Base-by-base conservation (phyloP, 305 asterid species). In the Fraxinus velutina region DNA sequence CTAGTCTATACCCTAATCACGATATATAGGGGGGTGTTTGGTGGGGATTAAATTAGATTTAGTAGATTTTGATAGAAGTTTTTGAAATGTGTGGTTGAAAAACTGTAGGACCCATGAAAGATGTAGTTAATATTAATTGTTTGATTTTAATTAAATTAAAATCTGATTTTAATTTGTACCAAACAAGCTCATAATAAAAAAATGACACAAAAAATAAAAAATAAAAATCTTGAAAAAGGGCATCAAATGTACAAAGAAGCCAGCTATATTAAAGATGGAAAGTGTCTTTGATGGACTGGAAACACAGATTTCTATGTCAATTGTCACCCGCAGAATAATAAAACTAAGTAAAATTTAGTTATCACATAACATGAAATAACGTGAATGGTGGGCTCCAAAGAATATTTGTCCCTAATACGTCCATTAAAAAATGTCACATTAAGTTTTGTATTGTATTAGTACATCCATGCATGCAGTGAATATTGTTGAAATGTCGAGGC, bases 401-500 rank as follows among this genome's bases (percentile, higher is more conserved):
- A 37, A 37, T 78, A 73, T 27, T 57, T 76, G 83, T 81, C 83
- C 78, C 57, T 22, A 78, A 52, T 0, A 76, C 79, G 73, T 77
- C 55, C 21, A 32, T 32, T 32, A 4, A 5, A 32, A 32, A 32
- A 32, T 32, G 34, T 32, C 34, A 32, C 4, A 32, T 32, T 2
- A 32, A 32, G 34, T 32, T 32, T 32, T 32, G 34, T 32, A 32
- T 32, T 32, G 73, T 79, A 68, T 64, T 44, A 77, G 50, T 82
- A 71, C 88, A 82, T 76, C 86, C 86, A 15, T 52, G 64, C 64
- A n/a, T n/a, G 64, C 64, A 79, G 80, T 81, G 76, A 85, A 82
- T 80, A 73, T 15, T 52, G 64, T 76, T 79, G 27, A 55, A 39
- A 57, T 70, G 15, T 39, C 70, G 17, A 32, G 64, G 47, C 57